Evolutionary conservation across 139 green algal species (phyloP).

Genomic region (Prasinococcaceae sp.): DNA sequence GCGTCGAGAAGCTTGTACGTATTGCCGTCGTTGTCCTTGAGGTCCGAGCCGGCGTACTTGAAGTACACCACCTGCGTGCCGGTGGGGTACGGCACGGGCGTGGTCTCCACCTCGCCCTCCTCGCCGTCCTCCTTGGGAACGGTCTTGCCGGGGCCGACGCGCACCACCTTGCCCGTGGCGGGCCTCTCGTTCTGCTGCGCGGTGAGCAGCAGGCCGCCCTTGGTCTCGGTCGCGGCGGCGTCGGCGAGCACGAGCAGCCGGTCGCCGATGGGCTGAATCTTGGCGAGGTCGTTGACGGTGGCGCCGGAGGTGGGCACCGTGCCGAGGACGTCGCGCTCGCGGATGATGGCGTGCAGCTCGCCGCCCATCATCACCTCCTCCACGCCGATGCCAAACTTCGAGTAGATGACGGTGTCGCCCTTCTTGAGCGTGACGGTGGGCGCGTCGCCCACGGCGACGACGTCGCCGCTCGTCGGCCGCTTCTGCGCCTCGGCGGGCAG

Average conservation of each 20-base stretch:
- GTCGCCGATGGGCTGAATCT: constrained; percentile 69
- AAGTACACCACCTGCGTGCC: constrained; percentile 68
- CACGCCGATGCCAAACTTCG: constrained; percentile 86
- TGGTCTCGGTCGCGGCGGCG: constrained; percentile 51
- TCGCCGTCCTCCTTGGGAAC: constrained; percentile 39
- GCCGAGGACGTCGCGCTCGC: constrained; percentile 80
- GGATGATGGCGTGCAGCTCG: constrained; percentile 63
- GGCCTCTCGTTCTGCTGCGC: constrained; percentile 74
- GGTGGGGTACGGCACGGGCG: constrained; percentile 20
- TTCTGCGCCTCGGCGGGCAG: constrained; percentile 8
- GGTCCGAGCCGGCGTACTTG: constrained; percentile 83
- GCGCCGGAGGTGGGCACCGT: constrained; percentile 53
- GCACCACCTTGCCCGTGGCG: constrained; percentile 44
- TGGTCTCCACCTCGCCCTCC: constrained; percentile 36
- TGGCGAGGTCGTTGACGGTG: constrained; percentile 62
- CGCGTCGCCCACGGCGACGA: constrained; percentile 2
- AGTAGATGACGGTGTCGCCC: constrained; percentile 73
- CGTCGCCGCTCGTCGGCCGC: constrained; percentile 7
- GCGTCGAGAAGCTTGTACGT: constrained; percentile 76
- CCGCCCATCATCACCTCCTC: constrained; percentile 61
- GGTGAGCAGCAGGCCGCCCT: constrained; percentile 81
- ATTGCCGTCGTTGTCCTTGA: constrained; percentile 62
- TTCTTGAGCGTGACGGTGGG: constrained; percentile 21
- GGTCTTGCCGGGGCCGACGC: constrained; percentile 47
- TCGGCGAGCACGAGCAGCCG: constrained; percentile 68